Conservation (phyloP, 306 rosid genomes). For the Inga oerstediana region DNA sequence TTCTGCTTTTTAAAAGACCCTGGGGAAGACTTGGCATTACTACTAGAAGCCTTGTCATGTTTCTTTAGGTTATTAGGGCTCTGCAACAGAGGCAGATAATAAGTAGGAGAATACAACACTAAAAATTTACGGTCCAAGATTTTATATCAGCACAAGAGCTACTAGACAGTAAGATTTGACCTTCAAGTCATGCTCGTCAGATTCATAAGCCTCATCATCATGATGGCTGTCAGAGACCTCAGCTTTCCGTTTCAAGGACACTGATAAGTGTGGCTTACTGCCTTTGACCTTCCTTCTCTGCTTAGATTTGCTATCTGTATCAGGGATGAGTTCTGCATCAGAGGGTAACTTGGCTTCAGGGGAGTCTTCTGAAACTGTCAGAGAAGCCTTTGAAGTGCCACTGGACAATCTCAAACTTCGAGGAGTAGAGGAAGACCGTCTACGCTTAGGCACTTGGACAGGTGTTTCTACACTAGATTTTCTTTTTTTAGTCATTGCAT, state of each 20-base stretch:
- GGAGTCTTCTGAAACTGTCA: slow-evolving; percentile 43
- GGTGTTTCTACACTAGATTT: slow-evolving; percentile 58
- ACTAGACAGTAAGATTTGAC: slow-evolving; percentile 45
- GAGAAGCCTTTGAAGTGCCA: slow-evolving; percentile 54
- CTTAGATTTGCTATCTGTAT: slow-evolving; percentile 39
- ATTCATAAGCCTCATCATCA: slow-evolving; percentile 49
- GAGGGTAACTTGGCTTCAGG: slow-evolving; percentile 39
- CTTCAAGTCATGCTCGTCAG: slow-evolving; percentile 53
- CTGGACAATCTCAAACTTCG: slow-evolving; percentile 48
- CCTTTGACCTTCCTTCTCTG: slow-evolving; percentile 52
- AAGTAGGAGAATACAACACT: slow-evolving; percentile 24
- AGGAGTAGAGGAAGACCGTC: slow-evolving; percentile 56
- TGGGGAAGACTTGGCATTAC: slow-evolving; percentile 48
- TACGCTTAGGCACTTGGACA: slow-evolving; percentile 67
- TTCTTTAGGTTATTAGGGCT: slow-evolving; percentile 42
- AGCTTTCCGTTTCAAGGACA: slow-evolving; percentile 51
- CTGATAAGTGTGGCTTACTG: slow-evolving; percentile 48
- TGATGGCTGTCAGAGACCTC: slow-evolving; percentile 47
- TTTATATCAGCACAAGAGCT: slow-evolving; percentile 18
- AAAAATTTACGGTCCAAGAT: slow-evolving; percentile 16
- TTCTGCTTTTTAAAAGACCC: slow-evolving; percentile 61
- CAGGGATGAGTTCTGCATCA: slow-evolving; percentile 39
- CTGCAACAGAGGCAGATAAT: slow-evolving; percentile 54
- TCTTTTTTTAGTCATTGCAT: slow-evolving; percentile 53
- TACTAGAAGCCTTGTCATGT: slow-evolving; percentile 49